phyloP scores from a whole-genome alignment of 345 rosid genomes.

The Bruguiera gymnorhiza region DNA sequence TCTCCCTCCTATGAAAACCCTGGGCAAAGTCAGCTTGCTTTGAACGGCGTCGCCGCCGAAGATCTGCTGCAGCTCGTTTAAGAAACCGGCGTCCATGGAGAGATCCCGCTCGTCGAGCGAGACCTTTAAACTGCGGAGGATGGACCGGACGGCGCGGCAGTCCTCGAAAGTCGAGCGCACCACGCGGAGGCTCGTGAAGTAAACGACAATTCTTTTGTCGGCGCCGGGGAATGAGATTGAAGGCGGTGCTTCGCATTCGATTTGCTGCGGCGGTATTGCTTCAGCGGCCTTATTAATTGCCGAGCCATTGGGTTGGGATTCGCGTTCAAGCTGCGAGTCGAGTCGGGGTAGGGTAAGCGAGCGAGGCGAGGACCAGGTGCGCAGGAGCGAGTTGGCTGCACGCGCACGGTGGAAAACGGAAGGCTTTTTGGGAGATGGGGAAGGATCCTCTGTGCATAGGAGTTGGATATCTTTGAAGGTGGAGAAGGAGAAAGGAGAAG shows the following conservation, averaged over 20 bases:
- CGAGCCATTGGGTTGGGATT: background rate
- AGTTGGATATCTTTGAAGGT: constrained; percentile 18
- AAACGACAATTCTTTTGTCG: constrained; percentile 45
- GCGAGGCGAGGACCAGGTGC: constrained; percentile 25
- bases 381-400: constrained; percentile 40
- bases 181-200: constrained; percentile 76
- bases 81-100: constrained; percentile 57
- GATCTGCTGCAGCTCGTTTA: constrained; percentile 51
- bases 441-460: constrained; percentile 13
- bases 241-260: background rate
- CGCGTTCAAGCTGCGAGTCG: background rate
- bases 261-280: background rate
- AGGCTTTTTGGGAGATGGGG: constrained; percentile 31
- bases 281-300: background rate
- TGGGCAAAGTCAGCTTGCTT: constrained; percentile 47
- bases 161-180: constrained; percentile 75
- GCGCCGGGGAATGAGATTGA: constrained; percentile 22
- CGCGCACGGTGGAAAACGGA: constrained; percentile 65
- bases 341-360: constrained; percentile 1
- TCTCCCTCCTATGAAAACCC: constrained; percentile 76
- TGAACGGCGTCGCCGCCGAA: constrained; percentile 22
- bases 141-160: constrained; percentile 53
- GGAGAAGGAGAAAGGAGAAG: constrained; percentile 33
- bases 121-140: constrained; percentile 50
- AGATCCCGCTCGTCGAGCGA: constrained; percentile 75